Evolutionary conservation across 352 stramenopile genomes (phyloP).

Genomic region (Pythium scleroteichum): DNA sequence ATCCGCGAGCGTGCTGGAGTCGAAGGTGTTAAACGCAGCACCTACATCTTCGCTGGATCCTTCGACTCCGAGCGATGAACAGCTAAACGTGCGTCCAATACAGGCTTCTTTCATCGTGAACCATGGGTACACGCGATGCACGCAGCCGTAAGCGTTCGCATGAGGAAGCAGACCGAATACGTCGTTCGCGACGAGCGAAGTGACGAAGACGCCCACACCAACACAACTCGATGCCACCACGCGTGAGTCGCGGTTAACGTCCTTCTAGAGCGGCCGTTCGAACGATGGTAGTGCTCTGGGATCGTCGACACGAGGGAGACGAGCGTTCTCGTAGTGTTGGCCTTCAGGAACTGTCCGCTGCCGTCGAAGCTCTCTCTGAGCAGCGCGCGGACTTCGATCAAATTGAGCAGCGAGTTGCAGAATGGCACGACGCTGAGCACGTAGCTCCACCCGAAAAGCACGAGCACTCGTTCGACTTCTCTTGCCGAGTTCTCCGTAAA

Average conservation of each 20-base stretch:
- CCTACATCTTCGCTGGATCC: neutral
- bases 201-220: conserved; percentile 1
- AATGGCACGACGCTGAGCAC: conserved; percentile 18
- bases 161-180: conserved; percentile 1
- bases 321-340: neutral
- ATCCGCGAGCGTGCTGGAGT: conserved; percentile 2
- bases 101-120: conserved; percentile 15
- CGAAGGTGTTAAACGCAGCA: neutral
- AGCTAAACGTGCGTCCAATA: conserved; percentile 12
- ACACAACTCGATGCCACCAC: neutral
- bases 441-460: conserved; percentile 16
- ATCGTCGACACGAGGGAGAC: neutral
- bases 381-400: conserved; percentile 10
- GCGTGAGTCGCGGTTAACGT: no score
- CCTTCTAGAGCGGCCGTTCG: neutral
- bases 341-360: neutral
- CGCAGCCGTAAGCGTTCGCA: conserved; percentile 1
- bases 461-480: conserved; percentile 16
- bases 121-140: conserved; percentile 22
- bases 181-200: neutral
- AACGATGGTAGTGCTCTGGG: neutral
- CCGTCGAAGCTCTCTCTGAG: neutral
- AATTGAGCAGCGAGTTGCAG: conserved; percentile 13
- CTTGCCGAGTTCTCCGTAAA: conserved; percentile 13
- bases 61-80: neutral